Conservation (phyloP, 148 eudicot genomes). For the Persicaria maculosa region DNA sequence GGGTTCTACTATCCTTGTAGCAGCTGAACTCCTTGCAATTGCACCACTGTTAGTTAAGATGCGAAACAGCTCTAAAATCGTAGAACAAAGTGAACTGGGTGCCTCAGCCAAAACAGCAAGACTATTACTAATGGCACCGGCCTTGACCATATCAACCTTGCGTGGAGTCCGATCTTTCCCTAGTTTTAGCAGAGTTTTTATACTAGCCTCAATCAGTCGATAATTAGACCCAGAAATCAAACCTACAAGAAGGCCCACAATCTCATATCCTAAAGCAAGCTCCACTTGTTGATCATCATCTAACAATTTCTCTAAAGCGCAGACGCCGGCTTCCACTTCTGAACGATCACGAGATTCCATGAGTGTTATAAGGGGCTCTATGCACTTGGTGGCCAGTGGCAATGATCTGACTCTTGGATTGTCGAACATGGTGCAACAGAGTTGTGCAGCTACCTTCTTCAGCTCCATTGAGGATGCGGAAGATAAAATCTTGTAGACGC, state of each 20-base stretch:
- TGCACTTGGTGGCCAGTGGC: slow-evolving; percentile 43
- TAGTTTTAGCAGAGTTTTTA: slow-evolving; percentile 52
- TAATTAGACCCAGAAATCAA: slow-evolving; percentile 60
- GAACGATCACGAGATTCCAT: slow-evolving; percentile 36
- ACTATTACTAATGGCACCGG: slow-evolving; percentile 56
- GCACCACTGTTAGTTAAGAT: slow-evolving; percentile 72
- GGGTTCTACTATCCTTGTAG: slow-evolving; percentile 61
- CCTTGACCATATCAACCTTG: slow-evolving; percentile 70
- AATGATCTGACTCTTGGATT: slow-evolving; percentile 42
- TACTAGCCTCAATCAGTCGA: slow-evolving; percentile 61
- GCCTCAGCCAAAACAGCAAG: slow-evolving; percentile 53
- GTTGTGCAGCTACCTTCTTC: slow-evolving; percentile 54
- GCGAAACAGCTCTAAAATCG: slow-evolving; percentile 64
- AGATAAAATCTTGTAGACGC: slow-evolving; percentile 44
- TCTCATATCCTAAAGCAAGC: slow-evolving; percentile 36
- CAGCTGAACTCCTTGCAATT: slow-evolving; percentile 55
- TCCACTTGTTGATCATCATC: slow-evolving; percentile 55
- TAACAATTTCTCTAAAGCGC: slow-evolving; percentile 64
- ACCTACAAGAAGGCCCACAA: slow-evolving; percentile 52
- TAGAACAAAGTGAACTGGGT: slow-evolving; percentile 50
- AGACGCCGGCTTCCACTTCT: slow-evolving; percentile 57
- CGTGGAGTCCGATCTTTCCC: slow-evolving; percentile 70
- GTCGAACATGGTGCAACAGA: slow-evolving; percentile 54
- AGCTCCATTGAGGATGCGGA: slow-evolving; percentile 42
- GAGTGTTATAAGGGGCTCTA: slow-evolving; percentile 52